phyloP scores from a whole-genome alignment of 2,329 filamentous ascomycete genomes.

The Penicillium sp. region DNA sequence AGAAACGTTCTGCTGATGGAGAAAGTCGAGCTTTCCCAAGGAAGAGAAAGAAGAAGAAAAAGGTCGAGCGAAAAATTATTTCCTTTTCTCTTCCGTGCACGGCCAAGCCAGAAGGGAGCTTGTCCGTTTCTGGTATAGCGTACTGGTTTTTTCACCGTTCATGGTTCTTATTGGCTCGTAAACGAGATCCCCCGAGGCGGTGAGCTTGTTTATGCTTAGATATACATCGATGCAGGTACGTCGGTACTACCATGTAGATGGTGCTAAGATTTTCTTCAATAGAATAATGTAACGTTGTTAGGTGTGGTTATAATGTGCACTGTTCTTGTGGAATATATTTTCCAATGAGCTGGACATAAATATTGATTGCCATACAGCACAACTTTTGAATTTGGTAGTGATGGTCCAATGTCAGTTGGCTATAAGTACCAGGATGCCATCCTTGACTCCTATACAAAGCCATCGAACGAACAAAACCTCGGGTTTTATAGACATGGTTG shows the following conservation, averaged over 20 bases:
- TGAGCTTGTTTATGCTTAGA: constrained; percentile 15
- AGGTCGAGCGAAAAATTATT: constrained; percentile 32
- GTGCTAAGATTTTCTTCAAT: not conserved
- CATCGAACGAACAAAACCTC: not conserved
- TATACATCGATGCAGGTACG: not conserved
- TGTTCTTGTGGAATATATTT: not conserved
- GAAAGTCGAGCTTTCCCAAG: constrained; percentile 60
- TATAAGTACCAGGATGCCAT: not conserved
- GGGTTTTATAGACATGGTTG: not conserved
- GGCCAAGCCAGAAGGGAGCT: constrained; percentile 19
- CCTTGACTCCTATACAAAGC: not conserved
- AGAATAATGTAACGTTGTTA: not conserved
- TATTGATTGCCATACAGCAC: not conserved
- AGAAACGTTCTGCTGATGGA: constrained; percentile 57
- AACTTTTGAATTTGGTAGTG: not conserved
- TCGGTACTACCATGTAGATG: not conserved
- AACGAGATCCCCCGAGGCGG: constrained; percentile 31
- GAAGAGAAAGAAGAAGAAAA: constrained; percentile 50
- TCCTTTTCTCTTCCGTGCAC: constrained; percentile 32
- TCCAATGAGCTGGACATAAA: not conserved
- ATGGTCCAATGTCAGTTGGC: not conserved
- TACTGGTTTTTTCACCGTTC: constrained; percentile 3
- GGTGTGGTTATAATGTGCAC: not conserved
- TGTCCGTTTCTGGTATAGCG: constrained; percentile 27
- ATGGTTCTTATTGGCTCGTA: constrained; percentile 29